Conservation (phyloP, 768 basidiomycete genomes). For the Daedaleopsis sinensis region DNA sequence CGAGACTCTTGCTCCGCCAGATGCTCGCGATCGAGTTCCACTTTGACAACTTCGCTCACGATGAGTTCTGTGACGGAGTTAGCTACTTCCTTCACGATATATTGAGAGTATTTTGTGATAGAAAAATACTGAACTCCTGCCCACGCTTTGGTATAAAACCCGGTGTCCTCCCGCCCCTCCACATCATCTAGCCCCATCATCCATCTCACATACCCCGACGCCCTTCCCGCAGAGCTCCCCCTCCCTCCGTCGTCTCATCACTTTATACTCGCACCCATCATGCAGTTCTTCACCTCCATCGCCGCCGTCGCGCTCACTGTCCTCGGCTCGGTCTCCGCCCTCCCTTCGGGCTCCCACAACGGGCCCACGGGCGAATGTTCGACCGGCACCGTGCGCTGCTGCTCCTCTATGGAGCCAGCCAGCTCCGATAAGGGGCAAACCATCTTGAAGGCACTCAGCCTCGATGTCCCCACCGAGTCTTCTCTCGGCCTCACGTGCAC, state of each 20-base stretch:
- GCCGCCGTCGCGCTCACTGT: slow-evolving; percentile 10
- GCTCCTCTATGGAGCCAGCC: slow-evolving; percentile 22
- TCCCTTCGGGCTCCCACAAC: slow-evolving; percentile 2
- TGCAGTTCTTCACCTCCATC: slow-evolving; percentile 16
- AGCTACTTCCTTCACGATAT: too few relatives aligned
- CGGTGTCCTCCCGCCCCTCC: too few relatives aligned
- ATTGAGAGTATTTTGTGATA: too few relatives aligned
- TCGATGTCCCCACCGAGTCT: neutral
- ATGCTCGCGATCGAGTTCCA: too few relatives aligned
- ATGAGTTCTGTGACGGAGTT: too few relatives aligned
- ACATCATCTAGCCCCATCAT: neutral
- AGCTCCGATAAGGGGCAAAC: neutral
- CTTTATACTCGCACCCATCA: neutral
- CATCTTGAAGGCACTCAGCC: slow-evolving; percentile 2
- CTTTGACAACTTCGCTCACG: too few relatives aligned
- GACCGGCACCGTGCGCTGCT: slow-evolving; percentile 26
- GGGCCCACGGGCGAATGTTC: slow-evolving; percentile 14
- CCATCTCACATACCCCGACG: neutral
- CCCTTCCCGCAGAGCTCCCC: neutral
- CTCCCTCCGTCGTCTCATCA: neutral
- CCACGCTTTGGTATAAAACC: too few relatives aligned
- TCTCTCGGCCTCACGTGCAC: slow-evolving; percentile 11
- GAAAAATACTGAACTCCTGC: too few relatives aligned
- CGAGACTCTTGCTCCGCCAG: too few relatives aligned
- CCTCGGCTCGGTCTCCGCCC: slow-evolving; percentile 7